Percentiles rank a stretch among this genome's conserved stretches.
phyloP scores from a whole-genome alignment of 306 rosid genomes.

The Lithocarpus polystachyus region DNA sequence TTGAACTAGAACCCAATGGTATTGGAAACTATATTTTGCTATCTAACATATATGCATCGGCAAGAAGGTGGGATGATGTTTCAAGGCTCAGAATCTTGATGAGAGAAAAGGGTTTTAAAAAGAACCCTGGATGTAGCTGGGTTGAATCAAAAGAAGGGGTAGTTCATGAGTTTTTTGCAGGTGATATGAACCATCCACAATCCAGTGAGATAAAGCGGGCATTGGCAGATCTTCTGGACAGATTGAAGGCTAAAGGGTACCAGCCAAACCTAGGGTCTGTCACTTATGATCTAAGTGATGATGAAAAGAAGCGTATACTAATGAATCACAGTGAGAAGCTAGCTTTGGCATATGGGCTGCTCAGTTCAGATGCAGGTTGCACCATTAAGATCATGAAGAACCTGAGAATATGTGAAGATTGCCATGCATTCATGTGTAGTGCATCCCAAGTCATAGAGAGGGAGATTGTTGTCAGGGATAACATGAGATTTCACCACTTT shows the following conservation, averaged over 20 bases:
- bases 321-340: constrained; percentile 77
- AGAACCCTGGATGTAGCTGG: constrained; percentile 80
- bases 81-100: constrained; percentile 63
- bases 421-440: constrained; percentile 67
- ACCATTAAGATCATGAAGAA: constrained; percentile 80
- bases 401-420: constrained; percentile 80
- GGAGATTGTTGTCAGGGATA: constrained; percentile 72
- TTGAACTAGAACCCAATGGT: constrained; percentile 66
- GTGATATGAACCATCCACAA: constrained; percentile 56
- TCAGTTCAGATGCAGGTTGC: constrained; percentile 44
- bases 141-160: constrained; percentile 61
- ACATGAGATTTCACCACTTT: constrained; percentile 78
- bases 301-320: constrained; percentile 52
- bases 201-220: constrained; percentile 46
- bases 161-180: constrained; percentile 62
- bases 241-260: constrained; percentile 56
- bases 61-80: constrained; percentile 75
- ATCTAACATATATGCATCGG: constrained; percentile 61
- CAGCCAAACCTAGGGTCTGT: constrained; percentile 52
- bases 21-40: constrained; percentile 76
- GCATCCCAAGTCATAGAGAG: constrained; percentile 61
- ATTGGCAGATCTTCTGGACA: constrained; percentile 55
- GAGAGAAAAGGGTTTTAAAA: constrained; percentile 54
- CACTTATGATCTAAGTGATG: constrained; percentile 48
- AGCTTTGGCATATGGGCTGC: constrained; percentile 67